phyloP scores from a whole-genome alignment of 2,329 filamentous ascomycete genomes.

The Colletotrichum scovillei region DNA sequence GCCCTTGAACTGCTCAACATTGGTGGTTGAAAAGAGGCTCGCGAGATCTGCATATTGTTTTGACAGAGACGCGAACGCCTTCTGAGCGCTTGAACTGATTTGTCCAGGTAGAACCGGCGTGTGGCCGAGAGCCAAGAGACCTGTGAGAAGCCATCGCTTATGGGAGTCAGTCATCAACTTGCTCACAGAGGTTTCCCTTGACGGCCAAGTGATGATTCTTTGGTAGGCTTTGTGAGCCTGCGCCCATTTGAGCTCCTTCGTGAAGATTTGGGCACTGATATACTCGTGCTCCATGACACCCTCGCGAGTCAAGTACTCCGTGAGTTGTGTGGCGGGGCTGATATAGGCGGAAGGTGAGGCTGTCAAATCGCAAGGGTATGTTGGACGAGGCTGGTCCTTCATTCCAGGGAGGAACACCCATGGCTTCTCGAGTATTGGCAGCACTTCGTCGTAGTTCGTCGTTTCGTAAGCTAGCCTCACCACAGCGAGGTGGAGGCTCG shows the following conservation, averaged over 20 bases:
- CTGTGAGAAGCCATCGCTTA: constrained; percentile 88
- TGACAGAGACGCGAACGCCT: constrained; percentile 67
- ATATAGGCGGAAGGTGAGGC: constrained; percentile 68
- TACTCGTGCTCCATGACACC: constrained; percentile 76
- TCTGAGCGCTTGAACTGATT: constrained; percentile 63
- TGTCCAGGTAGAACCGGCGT: constrained; percentile 65
- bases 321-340: constrained; percentile 67
- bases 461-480: constrained; percentile 69
- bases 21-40: constrained; percentile 70
- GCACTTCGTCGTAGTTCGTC: constrained; percentile 62
- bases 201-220: constrained; percentile 75
- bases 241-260: constrained; percentile 69
- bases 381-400: constrained; percentile 47
- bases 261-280: constrained; percentile 72
- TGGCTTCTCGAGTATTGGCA: constrained; percentile 72
- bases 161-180: constrained; percentile 89
- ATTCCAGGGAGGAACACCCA: constrained; percentile 74
- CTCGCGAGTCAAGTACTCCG: constrained; percentile 60
- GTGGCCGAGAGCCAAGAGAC: constrained; percentile 77
- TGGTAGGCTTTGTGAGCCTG: constrained; percentile 72
- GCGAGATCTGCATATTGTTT: constrained; percentile 80
- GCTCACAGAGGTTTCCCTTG: constrained; percentile 71
- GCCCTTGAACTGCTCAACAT: constrained; percentile 68
- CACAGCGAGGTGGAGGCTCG: constrained; percentile 69
- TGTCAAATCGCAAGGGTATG: constrained; percentile 56